A percentile compares a stretch with the other conserved stretches of the same genome.
phyloP scores from a whole-genome alignment of 768 basidiomycete genomes.

The Hemileccinum impolitum region DNA sequence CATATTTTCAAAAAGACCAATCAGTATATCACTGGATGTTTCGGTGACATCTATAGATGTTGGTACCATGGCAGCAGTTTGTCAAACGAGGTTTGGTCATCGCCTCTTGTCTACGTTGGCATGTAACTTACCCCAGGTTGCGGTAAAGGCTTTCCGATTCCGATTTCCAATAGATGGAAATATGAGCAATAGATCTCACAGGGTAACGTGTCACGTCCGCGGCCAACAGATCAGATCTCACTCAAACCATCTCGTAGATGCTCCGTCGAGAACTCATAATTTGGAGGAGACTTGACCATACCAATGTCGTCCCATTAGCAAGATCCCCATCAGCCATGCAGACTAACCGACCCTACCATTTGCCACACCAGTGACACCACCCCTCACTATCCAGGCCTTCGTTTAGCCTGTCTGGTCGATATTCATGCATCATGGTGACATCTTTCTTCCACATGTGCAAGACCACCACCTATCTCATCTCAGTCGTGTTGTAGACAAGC shows the following conservation, averaged over 20 bases:
- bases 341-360: conserved; percentile 23
- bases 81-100: neutral
- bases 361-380: conserved; percentile 25
- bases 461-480: no score
- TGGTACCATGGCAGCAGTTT: neutral
- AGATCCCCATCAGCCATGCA: conserved; percentile 5
- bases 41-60: conserved; percentile 7
- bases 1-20: neutral
- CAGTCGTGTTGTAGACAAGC: no score
- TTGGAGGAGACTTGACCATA: conserved; percentile 7
- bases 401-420: no score
- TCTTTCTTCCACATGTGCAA: no score
- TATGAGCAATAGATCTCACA: no score
- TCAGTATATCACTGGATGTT: neutral
- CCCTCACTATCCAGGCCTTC: conserved; percentile 5
- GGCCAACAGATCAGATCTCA: no score
- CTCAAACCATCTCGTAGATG: neutral
- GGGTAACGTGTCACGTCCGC: no score
- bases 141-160: conserved; percentile 3
- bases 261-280: conserved; percentile 1
- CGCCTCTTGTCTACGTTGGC: no score
- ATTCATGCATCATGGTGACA: no score
- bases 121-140: neutral
- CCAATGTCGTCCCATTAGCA: conserved; percentile 8
- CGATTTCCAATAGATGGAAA: no score